Conservation (phyloP, 306 rosid species). For the Sicyos baderoa region DNA sequence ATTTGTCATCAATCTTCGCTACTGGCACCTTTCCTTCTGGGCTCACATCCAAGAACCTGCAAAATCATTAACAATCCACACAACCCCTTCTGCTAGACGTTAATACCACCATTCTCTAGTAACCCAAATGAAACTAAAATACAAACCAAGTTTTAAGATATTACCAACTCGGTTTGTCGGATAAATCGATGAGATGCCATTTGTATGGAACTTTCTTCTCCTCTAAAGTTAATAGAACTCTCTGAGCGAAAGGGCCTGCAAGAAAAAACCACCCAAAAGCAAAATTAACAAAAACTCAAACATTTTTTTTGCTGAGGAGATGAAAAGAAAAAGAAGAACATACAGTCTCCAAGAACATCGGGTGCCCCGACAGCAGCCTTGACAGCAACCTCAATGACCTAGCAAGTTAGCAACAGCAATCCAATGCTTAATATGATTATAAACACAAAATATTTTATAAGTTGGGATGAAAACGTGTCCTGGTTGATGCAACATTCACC, state of each 20-base stretch:
- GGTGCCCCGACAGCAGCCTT: constrained; percentile 72
- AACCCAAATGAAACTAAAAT: not conserved
- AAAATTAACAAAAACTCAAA: constrained; percentile 17
- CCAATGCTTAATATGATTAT: not conserved
- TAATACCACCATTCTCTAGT: not conserved
- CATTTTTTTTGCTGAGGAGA: not conserved
- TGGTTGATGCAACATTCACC: constrained; percentile 34
- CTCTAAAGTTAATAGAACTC: constrained; percentile 70
- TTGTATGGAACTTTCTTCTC: constrained; percentile 64
- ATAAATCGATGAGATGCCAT: constrained; percentile 41
- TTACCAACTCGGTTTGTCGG: constrained; percentile 71
- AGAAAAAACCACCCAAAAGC: not conserved
- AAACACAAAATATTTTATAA: not conserved
- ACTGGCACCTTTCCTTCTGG: constrained; percentile 91
- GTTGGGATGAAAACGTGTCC: constrained; percentile 20
- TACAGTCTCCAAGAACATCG: constrained; percentile 65
- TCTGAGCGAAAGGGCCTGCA: constrained; percentile 74
- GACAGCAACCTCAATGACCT: constrained; percentile 51
- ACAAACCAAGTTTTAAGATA: not conserved
- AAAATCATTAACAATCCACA: constrained; percentile 14
- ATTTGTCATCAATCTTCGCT: constrained; percentile 55
- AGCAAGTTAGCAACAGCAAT: constrained; percentile 24
- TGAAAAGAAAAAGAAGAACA: constrained; percentile 6
- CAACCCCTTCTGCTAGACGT: constrained; percentile 14
- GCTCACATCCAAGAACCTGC: constrained; percentile 64